Evolutionary conservation across 1,284 basidiomycete genomes (phyloP).

Genomic region (Fomitopsis pinicola): DNA sequence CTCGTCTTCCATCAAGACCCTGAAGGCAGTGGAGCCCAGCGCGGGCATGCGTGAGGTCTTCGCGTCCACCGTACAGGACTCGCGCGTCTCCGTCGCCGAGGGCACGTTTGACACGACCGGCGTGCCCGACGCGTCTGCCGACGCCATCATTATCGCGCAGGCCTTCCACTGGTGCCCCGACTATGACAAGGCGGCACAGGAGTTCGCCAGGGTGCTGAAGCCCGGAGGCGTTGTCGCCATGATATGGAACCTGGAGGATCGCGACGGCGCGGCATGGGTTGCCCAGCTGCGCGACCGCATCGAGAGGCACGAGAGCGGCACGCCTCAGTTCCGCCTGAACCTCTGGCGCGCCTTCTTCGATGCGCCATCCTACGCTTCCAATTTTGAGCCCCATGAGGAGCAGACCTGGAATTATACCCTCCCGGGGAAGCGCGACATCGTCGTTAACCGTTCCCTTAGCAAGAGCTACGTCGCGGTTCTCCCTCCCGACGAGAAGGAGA

Average conservation of each 20-base stretch:
- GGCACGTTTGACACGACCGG: slow-evolving; percentile 64
- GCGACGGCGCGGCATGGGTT: slow-evolving; percentile 63
- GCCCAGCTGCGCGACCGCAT: slow-evolving; percentile 60
- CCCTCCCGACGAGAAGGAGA: slow-evolving; percentile 45
- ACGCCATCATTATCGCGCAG: slow-evolving; percentile 72
- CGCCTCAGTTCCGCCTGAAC: slow-evolving; percentile 70
- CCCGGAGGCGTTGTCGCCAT: slow-evolving; percentile 59
- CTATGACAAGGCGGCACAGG: slow-evolving; percentile 55
- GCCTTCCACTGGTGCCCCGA: slow-evolving; percentile 84
- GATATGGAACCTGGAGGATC: slow-evolving; percentile 80
- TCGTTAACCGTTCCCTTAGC: slow-evolving; percentile 58
- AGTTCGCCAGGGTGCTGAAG: slow-evolving; percentile 71
- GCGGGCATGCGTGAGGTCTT: slow-evolving; percentile 68
- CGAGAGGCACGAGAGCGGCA: slow-evolving; percentile 59
- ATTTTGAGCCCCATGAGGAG: slow-evolving; percentile 54
- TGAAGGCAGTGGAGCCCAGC: slow-evolving; percentile 71
- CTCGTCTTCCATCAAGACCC: slow-evolving; percentile 40
- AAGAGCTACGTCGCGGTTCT: slow-evolving; percentile 73
- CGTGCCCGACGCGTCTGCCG: slow-evolving; percentile 63
- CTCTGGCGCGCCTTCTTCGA: slow-evolving; percentile 66
- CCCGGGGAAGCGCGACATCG: slow-evolving; percentile 43
- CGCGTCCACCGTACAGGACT: slow-evolving; percentile 44
- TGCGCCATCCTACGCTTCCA: slow-evolving; percentile 45
- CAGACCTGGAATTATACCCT: slow-evolving; percentile 46
- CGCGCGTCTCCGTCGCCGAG: slow-evolving; percentile 45